A percentile compares a stretch with the other conserved stretches of the same genome.
phyloP scores from a whole-genome alignment of 1,139 yeast genomes.

The Suhomyces bribrorum region DNA sequence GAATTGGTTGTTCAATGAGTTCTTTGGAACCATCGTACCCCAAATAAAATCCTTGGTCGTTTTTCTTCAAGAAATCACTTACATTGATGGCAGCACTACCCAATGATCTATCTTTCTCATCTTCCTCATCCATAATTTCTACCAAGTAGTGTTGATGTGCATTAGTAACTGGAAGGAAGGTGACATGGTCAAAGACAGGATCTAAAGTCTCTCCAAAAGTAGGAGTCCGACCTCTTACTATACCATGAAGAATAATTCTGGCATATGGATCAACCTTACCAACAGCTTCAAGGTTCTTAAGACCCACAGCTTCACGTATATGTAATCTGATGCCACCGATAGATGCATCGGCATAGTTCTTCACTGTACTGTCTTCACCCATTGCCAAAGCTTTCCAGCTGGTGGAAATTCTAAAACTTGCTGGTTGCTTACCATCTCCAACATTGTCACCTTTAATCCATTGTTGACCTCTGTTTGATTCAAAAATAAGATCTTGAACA shows the following conservation, averaged over 20 bases:
- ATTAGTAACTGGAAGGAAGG: slow-evolving; percentile 62
- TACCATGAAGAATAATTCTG: slow-evolving; percentile 57
- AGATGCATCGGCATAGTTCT: slow-evolving; percentile 52
- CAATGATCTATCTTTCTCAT: slow-evolving; percentile 61
- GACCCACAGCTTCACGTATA: slow-evolving; percentile 52
- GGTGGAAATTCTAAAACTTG: slow-evolving; percentile 55
- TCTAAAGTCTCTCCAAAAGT: slow-evolving; percentile 56
- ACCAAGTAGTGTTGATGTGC: slow-evolving; percentile 60
- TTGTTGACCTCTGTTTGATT: slow-evolving; percentile 53
- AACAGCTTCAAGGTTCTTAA: slow-evolving; percentile 61
- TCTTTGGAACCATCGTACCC: slow-evolving; percentile 56
- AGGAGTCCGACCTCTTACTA: slow-evolving; percentile 54
- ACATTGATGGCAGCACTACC: slow-evolving; percentile 59
- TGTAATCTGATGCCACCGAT: slow-evolving; percentile 67
- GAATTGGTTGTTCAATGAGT: slow-evolving; percentile 47
- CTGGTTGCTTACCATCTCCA: slow-evolving; percentile 35
- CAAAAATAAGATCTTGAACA: slow-evolving; percentile 55
- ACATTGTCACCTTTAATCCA: slow-evolving; percentile 49
- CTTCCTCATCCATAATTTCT: slow-evolving; percentile 67
- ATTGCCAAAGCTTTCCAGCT: slow-evolving; percentile 73
- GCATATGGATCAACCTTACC: slow-evolving; percentile 78
- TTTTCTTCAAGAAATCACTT: slow-evolving; percentile 49
- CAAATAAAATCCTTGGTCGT: slow-evolving; percentile 44
- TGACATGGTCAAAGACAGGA: slow-evolving; percentile 60
- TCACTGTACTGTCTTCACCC: slow-evolving; percentile 51